These are phyloP conservation scores for Viola pubescens DNA, from an alignment of 441 rosid genomes.

Conservation along the genomic window DNA sequence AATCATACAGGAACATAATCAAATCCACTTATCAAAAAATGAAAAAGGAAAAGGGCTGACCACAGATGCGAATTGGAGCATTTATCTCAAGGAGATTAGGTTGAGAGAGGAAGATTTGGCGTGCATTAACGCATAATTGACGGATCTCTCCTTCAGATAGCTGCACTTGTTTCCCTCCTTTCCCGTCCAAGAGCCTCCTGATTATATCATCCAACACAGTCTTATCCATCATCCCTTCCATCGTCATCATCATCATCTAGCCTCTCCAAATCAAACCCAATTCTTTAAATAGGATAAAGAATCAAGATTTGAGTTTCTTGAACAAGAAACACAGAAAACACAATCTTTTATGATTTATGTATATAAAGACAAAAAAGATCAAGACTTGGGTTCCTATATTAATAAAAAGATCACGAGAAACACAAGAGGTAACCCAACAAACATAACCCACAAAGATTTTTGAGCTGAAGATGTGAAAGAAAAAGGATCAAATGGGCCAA, in stretches of 20 bases:
- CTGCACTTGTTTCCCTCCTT: constrained; percentile 90
- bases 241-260: constrained; percentile 74
- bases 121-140: constrained; percentile 88
- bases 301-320: constrained; percentile 7
- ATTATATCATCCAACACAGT: constrained; percentile 87
- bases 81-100: constrained; percentile 71
- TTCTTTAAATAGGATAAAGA: neutral
- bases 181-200: constrained; percentile 81
- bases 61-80: constrained; percentile 88
- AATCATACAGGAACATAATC: neutral
- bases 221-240: constrained; percentile 87
- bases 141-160: constrained; percentile 95
- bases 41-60: constrained; percentile 29
- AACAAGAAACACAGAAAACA: neutral
- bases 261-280: constrained; percentile 13
- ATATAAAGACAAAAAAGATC: too few species aligned
- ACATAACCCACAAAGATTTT: constrained; percentile 3
- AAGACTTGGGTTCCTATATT: too few species aligned
- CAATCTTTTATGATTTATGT: neutral
- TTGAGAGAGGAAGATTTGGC: constrained; percentile 89
- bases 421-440: neutral
- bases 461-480: constrained; percentile 4
- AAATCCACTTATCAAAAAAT: neutral
- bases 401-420: neutral
- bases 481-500: neutral